These are phyloP conservation scores for Ophiostoma tasmaniense DNA, from an alignment of 2,329 filamentous ascomycete genomes.

Conservation along the genomic window DNA sequence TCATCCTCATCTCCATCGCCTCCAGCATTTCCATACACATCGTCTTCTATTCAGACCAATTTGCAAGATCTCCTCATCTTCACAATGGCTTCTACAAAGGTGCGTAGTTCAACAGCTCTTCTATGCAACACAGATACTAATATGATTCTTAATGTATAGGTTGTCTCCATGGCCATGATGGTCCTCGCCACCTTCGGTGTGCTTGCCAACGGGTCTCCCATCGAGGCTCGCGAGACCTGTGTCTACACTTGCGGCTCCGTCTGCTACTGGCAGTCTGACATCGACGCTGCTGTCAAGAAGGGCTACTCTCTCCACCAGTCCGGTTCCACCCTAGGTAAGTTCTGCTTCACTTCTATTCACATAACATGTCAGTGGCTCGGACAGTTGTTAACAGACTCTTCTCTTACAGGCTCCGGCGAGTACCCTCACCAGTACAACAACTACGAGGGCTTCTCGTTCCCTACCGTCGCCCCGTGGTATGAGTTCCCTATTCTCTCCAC, in stretches of 20 bases:
- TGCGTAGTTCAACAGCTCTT: not conserved
- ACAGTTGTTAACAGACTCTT: not conserved
- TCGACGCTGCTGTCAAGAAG: conserved; percentile 29
- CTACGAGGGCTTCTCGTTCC: conserved; percentile 36
- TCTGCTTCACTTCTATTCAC: not conserved
- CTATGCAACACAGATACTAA: not conserved
- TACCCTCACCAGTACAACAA: conserved; percentile 39
- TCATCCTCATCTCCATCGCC: not conserved
- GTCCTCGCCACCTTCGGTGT: conserved; percentile 20
- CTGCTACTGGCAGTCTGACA: conserved; percentile 30
- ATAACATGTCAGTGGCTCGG: not conserved
- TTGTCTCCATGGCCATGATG: not conserved
- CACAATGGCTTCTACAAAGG: conserved; percentile 4
- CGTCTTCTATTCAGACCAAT: not conserved
- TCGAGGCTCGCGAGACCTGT: conserved; percentile 23
- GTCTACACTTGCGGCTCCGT: conserved; percentile 31
- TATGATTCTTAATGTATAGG: not conserved
- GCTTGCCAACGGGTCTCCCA: conserved; percentile 21
- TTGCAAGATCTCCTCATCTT: not conserved
- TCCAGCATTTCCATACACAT: not conserved
- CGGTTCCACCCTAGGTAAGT: conserved; percentile 24
- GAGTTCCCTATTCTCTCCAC: conserved; percentile 36
- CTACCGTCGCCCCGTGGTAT: conserved; percentile 32
- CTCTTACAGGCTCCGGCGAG: conserved; percentile 22
- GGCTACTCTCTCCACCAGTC: conserved; percentile 28